Evolutionary conservation across 31 red algal genomes (phyloP), one percentile per base, ranked within the genome.

Genomic region (Odonthalia washingtoniensis): DNA sequence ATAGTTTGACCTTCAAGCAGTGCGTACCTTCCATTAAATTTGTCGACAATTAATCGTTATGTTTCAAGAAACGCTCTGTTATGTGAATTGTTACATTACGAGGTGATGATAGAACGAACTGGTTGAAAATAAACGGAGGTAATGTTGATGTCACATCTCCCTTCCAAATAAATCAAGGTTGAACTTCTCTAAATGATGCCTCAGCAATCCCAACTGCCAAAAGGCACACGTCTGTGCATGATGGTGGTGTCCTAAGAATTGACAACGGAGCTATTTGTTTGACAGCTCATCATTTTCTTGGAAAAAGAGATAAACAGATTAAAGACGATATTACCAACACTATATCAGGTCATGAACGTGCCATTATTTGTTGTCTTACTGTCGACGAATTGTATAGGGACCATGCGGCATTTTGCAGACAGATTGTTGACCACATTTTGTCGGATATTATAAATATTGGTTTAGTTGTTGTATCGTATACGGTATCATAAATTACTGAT

Each of bases 281-380:
- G 5, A 87, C 93, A 38, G 93, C 93, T 4, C 93, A 95, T 67
- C 93, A 95, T 36, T 95, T 95, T 41, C 62, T 95, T 4, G 93
- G 93, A 39, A 85, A 89, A 26, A 91, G 43, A 32, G 93, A 95
- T 63, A 46, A 53, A 14, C 87, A 95, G 36, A 95, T 95, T 57
- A 87, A 95, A 62, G 68, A 75, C 18, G 60, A 87, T 14, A 90
- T 95, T 40, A 72, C 85, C 46, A 88, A 75, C 34, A 89, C 93
- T 4, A 43, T 95, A 5, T 68, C 88, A 17, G 93, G 93, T 0
- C 93, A 95, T 49, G 87, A 95, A 81, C 82, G 93, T 1, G 82
- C 93, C 16, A 95, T 95, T 43, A 89, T 95, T 39, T 87, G 93
- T 57, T 75, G 57, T 0, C 88, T 95, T 26, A 89, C 93, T 26